A percentile compares a stretch with the other conserved stretches of the same genome.
Conservation (phyloP, 1,284 basidiomycete genomes). For the Xerocomus amazonicus region DNA sequence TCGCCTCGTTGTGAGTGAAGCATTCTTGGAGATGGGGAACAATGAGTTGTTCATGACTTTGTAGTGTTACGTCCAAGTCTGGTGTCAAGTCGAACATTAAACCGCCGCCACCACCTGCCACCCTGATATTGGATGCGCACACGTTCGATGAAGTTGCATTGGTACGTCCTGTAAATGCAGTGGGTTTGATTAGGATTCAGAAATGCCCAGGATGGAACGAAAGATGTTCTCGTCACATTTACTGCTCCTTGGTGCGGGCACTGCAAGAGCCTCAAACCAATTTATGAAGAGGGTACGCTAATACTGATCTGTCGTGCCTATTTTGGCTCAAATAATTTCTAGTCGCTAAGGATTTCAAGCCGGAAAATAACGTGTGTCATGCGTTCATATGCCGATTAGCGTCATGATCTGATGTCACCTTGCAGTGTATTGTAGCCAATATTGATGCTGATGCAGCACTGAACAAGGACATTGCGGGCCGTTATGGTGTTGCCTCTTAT, state of each 20-base stretch:
- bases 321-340: conserved; percentile 16
- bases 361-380: conserved; percentile 66
- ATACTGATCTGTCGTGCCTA: not conserved
- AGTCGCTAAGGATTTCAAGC: conserved; percentile 76
- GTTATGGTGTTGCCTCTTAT: conserved; percentile 73
- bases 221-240: conserved; percentile 89
- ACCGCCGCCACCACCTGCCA: conserved; percentile 75
- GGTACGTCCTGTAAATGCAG: conserved; percentile 37
- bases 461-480: conserved; percentile 73
- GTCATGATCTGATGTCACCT: conserved; percentile 7
- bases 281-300: conserved; percentile 65
- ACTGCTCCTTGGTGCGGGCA: conserved; percentile 89
- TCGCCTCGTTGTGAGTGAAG: conserved; percentile 67
- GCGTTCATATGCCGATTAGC: not conserved
- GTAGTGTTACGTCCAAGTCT: conserved; percentile 70
- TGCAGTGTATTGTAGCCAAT: conserved; percentile 82
- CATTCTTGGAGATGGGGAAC: not conserved
- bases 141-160: conserved; percentile 78
- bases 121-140: conserved; percentile 63
- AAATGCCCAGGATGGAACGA: conserved; percentile 56
- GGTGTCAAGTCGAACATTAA: conserved; percentile 85
- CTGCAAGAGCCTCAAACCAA: conserved; percentile 85
- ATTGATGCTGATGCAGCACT: conserved; percentile 84
- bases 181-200: conserved; percentile 1
- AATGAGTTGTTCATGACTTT: not conserved